phyloP scores from a whole-genome alignment of 2,329 filamentous ascomycete species.

The Xylaria sp. region DNA sequence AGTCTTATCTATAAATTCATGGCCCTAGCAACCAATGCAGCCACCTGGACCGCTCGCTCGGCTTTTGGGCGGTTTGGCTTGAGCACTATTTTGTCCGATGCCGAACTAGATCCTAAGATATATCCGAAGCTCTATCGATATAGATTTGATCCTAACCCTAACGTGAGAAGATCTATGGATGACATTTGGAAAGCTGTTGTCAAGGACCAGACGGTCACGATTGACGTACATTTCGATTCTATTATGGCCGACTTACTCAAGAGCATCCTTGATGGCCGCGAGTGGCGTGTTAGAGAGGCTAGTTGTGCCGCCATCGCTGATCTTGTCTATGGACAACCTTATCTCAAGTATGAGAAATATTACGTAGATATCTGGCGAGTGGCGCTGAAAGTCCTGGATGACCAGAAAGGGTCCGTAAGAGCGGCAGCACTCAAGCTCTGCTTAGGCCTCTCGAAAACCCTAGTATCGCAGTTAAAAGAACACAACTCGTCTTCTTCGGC shows the following conservation, averaged over 20 bases:
- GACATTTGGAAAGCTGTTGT: slow-evolving; percentile 98
- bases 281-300: slow-evolving; percentile 93
- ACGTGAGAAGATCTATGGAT: slow-evolving; percentile 94
- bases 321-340: slow-evolving; percentile 79
- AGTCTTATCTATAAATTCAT: slow-evolving; percentile 98
- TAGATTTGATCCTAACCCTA: slow-evolving; percentile 91
- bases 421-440: slow-evolving; percentile 81
- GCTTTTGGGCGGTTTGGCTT: slow-evolving; percentile 94
- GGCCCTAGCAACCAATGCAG: slow-evolving; percentile 93
- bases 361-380: slow-evolving; percentile 84
- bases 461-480: slow-evolving; percentile 84
- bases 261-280: slow-evolving; percentile 79
- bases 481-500: slow-evolving; percentile 73
- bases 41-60: slow-evolving; percentile 95
- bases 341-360: slow-evolving; percentile 79
- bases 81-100: slow-evolving; percentile 88
- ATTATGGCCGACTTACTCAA: slow-evolving; percentile 88
- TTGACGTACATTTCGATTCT: slow-evolving; percentile 82
- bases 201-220: slow-evolving; percentile 77
- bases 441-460: slow-evolving; percentile 79
- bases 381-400: slow-evolving; percentile 90
- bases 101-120: slow-evolving; percentile 86
- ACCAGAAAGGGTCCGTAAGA: slow-evolving; percentile 91
- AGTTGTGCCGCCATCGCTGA: slow-evolving; percentile 90
- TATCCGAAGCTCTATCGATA: slow-evolving; percentile 96